Evolutionary conservation across 2,329 filamentous ascomycete species (phyloP), one percentile per base, ranked within the genome.

Genomic region (Fusarium hostae): DNA sequence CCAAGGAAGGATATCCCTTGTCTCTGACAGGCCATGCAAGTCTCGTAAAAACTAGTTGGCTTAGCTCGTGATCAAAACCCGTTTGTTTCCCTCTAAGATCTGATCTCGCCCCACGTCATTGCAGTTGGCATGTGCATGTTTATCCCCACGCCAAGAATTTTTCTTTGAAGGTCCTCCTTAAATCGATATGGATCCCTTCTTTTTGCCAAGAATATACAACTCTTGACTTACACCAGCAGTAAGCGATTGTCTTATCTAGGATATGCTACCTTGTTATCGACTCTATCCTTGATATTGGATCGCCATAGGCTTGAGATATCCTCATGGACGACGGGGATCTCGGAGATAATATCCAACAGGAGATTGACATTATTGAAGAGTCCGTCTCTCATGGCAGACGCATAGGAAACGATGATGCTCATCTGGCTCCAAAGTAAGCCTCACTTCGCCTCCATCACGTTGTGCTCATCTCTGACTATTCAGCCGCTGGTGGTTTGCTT

Each of bases 401-500:
- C 9, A 79, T 82, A 57, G 76, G 78, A 41, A 80, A 81, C 62
- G 83, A 85, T 52, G 77, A 82, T 59, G 77, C 79, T 15, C 83
- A 86, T 73, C 78, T 86, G 20, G 76, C 84, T 40, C 85, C 85
- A 24, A 85, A 82, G 84, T 85, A 72, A 63, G 80, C 28, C 12
- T 32, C 30, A n/a, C 20, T 26, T 22, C 9, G 12, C n/a, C 6
- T 39, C 16, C n/a, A 50, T 3, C 37, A 32, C 39, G 9, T 12
- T 28, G 16, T 15, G 24, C 13, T 39, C 7, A 24, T 44, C 5
- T 32, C 34, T 62, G 13, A 41, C 43, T 50, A 15, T 24, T 34
- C 63, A 89, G 87, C 62, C 87, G 87, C 24, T 91, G 88, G 88
- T 91, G 88, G 88, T 86, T 90, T 75, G 86, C 88, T 30, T 89